Conservation (phyloP, 2,329 filamentous ascomycete genomes). For the Aspergillus clavatus region DNA sequence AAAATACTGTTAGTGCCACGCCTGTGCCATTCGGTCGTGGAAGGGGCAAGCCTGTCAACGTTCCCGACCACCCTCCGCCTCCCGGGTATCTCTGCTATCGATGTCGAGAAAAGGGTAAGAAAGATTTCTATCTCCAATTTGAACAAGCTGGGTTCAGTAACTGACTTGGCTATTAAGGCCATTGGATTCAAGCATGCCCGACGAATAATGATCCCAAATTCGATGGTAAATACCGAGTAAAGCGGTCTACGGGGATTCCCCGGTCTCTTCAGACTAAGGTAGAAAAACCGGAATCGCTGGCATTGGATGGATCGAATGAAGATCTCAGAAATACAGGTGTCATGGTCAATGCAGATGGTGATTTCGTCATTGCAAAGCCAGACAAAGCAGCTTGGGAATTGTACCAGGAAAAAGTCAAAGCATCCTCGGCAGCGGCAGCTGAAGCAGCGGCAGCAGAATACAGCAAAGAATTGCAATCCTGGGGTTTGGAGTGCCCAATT, state of each 20-base stretch:
- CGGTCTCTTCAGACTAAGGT: constrained; percentile 93
- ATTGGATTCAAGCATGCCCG: constrained; percentile 97
- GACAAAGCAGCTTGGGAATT: constrained; percentile 96
- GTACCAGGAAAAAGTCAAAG: constrained; percentile 91
- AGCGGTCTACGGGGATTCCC: constrained; percentile 94
- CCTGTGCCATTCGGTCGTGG: constrained; percentile 40
- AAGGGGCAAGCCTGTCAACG: constrained; percentile 51
- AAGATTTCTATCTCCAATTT: background rate
- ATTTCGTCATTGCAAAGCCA: constrained; percentile 93
- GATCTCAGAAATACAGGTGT: constrained; percentile 79
- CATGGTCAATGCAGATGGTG: constrained; percentile 96
- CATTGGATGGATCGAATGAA: constrained; percentile 70
- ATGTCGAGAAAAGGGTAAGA: constrained; percentile 78
- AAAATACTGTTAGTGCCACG: constrained; percentile 41
- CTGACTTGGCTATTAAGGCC: constrained; percentile 50
- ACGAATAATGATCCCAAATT: constrained; percentile 98
- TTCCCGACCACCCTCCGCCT: constrained; percentile 89
- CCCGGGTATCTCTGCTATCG: constrained; percentile 94
- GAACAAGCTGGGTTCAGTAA: constrained; percentile 2
- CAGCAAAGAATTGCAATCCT: constrained; percentile 82
- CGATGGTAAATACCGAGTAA: constrained; percentile 87
- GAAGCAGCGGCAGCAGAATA: constrained; percentile 71
- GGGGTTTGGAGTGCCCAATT: constrained; percentile 86
- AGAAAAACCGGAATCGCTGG: constrained; percentile 76
- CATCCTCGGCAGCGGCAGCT: constrained; percentile 73